These are phyloP conservation scores for Verticillium tricorpus DNA, from an alignment of 2,329 filamentous ascomycete genomes.

Conservation along the genomic window DNA sequence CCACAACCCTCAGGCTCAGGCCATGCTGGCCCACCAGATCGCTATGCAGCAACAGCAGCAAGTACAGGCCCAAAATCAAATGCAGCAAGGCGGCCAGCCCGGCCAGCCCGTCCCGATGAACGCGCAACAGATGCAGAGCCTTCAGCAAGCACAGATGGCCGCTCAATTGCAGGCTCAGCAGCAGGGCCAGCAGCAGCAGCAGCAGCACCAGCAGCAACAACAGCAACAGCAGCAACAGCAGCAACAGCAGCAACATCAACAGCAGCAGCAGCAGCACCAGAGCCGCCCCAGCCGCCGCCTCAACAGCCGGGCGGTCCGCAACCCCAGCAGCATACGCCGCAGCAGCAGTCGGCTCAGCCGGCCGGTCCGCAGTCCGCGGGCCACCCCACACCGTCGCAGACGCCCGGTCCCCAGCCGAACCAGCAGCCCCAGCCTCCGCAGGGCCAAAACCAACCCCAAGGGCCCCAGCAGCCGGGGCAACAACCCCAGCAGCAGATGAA, in stretches of 20 bases:
- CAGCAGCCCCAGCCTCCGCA: conserved; percentile 23
- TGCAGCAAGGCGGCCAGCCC: conserved; percentile 35
- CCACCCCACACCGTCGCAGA: conserved; percentile 14
- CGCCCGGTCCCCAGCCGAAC: conserved; percentile 12
- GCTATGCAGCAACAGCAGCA: conserved; percentile 38
- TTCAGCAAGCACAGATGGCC: conserved; percentile 38
- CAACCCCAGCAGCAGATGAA: conserved; percentile 29
- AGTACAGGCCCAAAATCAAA: conserved; percentile 24
- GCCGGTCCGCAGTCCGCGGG: conserved; percentile 13
- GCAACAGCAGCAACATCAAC: conserved; percentile 27
- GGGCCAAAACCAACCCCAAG: conserved; percentile 19
- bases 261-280: conserved; percentile 26
- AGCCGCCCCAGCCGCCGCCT: conserved; percentile 23
- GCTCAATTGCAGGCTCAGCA: conserved; percentile 28
- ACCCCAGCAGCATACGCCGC: conserved; percentile 12
- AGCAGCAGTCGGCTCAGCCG: conserved; percentile 13
- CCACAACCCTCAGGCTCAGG: conserved; percentile 18
- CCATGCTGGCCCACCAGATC: conserved; percentile 42
- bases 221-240: conserved; percentile 31
- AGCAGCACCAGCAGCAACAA: conserved; percentile 29
- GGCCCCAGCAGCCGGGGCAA: conserved; percentile 27
- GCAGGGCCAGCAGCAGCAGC: conserved; percentile 25
- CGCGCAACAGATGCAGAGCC: conserved; percentile 38
- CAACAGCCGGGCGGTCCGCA: conserved; percentile 18
- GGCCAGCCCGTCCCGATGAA: conserved; percentile 46